phyloP scores from a whole-genome alignment of 148 eudicot species.

The Agrostemma githago region DNA sequence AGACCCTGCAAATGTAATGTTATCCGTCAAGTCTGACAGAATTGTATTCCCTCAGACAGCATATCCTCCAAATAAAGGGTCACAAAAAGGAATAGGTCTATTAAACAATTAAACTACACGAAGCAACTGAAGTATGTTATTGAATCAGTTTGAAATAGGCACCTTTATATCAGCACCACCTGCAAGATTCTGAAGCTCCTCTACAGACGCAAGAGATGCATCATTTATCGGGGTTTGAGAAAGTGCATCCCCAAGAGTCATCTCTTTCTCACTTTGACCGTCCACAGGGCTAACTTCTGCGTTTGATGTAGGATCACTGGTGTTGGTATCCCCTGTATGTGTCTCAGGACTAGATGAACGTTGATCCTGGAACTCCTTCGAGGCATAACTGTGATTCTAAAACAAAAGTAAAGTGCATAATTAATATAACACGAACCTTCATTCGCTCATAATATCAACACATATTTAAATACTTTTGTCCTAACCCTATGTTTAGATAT shows the following conservation, averaged over 20 bases:
- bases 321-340: slow-evolving; percentile 34
- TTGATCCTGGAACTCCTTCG: slow-evolving; percentile 40
- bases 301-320: slow-evolving; percentile 32
- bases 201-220: slow-evolving; percentile 65
- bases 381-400: slow-evolving; percentile 33
- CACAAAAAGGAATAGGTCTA: not conserved
- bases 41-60: not conserved
- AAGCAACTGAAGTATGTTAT: slow-evolving; percentile 13
- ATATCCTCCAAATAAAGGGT: slow-evolving; percentile 1
- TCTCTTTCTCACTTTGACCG: slow-evolving; percentile 48
- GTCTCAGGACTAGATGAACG: slow-evolving; percentile 33
- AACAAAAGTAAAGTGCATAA: slow-evolving; percentile 14
- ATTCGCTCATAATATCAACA: not conserved
- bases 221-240: slow-evolving; percentile 45
- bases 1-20: slow-evolving; percentile 54
- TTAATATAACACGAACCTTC: not conserved
- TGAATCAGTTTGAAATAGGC: slow-evolving; percentile 8
- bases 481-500: not conserved
- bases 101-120: slow-evolving; percentile 1
- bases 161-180: slow-evolving; percentile 99
- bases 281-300: slow-evolving; percentile 41
- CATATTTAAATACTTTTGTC: not conserved
- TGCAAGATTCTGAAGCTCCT: slow-evolving; percentile 88
- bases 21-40: slow-evolving; percentile 12
- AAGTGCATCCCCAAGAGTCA: slow-evolving; percentile 50